phyloP scores from a whole-genome alignment of 1,139 yeast genomes.

The Suhomyces bribrorum region DNA sequence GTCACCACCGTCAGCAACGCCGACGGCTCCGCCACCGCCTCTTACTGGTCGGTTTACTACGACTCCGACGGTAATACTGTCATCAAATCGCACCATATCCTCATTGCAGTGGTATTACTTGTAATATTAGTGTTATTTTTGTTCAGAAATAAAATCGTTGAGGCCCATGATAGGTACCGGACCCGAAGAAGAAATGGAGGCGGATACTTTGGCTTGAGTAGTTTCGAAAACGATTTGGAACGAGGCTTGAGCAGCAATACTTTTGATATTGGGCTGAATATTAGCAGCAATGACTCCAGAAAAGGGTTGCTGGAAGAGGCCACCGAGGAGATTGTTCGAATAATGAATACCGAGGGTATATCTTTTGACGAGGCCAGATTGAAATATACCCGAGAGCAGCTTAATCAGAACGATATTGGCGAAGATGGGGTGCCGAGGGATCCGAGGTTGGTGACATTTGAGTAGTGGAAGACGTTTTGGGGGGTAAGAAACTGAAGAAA shows the following conservation, averaged over 20 bases:
- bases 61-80: conserved; percentile 9
- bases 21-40: conserved; percentile 1
- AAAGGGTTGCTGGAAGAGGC: conserved; percentile 61
- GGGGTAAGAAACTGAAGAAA: no score
- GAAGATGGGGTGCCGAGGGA: conserved; percentile 41
- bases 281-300: conserved; percentile 54
- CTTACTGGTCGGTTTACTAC: conserved; percentile 8
- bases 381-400: conserved; percentile 45
- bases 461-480: conserved; percentile 3
- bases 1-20: conserved; percentile 1
- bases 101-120: conserved; percentile 5
- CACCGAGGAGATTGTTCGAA: conserved; percentile 48
- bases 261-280: conserved; percentile 54
- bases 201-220: conserved; percentile 16
- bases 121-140: conserved; percentile 14
- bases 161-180: conserved; percentile 18
- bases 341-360: conserved; percentile 54
- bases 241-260: conserved; percentile 63
- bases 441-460: conserved; percentile 41
- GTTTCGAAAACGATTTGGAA: conserved; percentile 62
- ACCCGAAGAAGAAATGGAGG: conserved; percentile 13
- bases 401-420: conserved; percentile 57
- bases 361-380: conserved; percentile 74
- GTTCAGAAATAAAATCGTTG: conserved; percentile 18
- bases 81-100: conserved; percentile 10